Evolutionary conservation across 192 early-diverging fungal genomes (phyloP).

Genomic region (Spizellomyces punctatus): DNA sequence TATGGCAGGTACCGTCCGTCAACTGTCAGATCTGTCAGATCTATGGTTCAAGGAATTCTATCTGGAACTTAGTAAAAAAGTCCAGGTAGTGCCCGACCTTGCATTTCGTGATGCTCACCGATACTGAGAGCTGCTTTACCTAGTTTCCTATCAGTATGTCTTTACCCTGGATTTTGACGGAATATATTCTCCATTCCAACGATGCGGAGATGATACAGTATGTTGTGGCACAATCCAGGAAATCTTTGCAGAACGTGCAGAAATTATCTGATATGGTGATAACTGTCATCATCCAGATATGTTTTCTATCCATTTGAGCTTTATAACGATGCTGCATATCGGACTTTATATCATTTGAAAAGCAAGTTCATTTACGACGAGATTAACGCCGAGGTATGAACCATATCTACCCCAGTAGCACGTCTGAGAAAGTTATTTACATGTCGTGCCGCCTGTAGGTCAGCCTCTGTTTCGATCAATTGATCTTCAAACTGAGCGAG

Average conservation of each 20-base stretch:
- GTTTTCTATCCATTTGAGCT: conserved; percentile 52
- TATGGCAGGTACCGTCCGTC: conserved; percentile 31
- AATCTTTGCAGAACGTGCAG: conserved; percentile 8
- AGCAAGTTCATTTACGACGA: conserved; percentile 57
- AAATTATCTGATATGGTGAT: background rate
- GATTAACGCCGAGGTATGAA: conserved; percentile 53
- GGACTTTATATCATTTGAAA: conserved; percentile 42
- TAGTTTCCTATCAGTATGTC: conserved; percentile 60
- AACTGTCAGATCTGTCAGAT: conserved; percentile 42
- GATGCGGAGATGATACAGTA: conserved; percentile 45
- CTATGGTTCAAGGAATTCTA: conserved; percentile 65
- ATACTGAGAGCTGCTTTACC: conserved; percentile 6
- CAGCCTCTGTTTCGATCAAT: conserved; percentile 56
- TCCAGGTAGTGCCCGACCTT: conserved; percentile 39
- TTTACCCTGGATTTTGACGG: conserved; percentile 58
- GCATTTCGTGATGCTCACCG: background rate
- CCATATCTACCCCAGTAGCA: too few relatives aligned
- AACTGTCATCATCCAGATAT: background rate
- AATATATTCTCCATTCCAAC: conserved; percentile 45
- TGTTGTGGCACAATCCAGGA: background rate
- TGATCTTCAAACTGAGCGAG: conserved; percentile 49
- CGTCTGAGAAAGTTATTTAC: background rate
- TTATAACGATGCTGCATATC: conserved; percentile 54
- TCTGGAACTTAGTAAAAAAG: conserved; percentile 51
- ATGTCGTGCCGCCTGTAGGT: conserved; percentile 33